Evolutionary conservation across 768 basidiomycete genomes (phyloP).

Genomic region (Glaciozyma antarctica): DNA sequence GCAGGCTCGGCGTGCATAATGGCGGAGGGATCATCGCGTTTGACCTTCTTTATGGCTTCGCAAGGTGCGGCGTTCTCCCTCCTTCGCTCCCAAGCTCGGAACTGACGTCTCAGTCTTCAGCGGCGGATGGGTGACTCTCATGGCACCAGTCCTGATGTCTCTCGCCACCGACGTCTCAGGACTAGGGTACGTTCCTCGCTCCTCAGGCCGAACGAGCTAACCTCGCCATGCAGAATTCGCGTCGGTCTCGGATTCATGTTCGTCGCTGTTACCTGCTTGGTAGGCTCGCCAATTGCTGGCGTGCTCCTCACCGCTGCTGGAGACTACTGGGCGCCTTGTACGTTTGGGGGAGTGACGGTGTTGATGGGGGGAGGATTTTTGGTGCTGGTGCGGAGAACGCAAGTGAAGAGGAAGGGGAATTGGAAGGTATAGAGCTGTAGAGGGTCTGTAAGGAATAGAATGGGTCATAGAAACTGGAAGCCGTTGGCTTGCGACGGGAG

Average conservation of each 20-base stretch:
- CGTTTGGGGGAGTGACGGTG: slow-evolving; percentile 18
- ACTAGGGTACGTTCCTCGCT: neutral
- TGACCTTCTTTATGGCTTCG: neutral
- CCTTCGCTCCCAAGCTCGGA: neutral
- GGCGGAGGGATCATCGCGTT: neutral
- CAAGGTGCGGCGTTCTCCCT: neutral
- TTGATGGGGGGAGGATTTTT: neutral
- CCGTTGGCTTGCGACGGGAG: no score
- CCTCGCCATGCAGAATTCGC: neutral
- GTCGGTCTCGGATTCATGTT: slow-evolving; percentile 26
- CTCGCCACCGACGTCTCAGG: neutral
- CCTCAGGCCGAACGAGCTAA: neutral
- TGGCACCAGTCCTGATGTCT: neutral
- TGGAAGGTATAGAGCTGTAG: neutral
- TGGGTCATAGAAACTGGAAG: no score
- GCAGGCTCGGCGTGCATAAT: neutral
- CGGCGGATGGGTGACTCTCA: neutral
- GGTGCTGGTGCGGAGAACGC: neutral
- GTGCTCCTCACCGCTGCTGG: slow-evolving; percentile 23
- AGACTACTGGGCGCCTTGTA: slow-evolving; percentile 20
- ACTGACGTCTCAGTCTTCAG: slow-evolving; percentile 14
- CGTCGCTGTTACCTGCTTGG: slow-evolving; percentile 21
- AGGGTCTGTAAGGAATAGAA: neutral
- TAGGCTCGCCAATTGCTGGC: slow-evolving; percentile 29
- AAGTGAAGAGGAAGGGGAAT: neutral